Conservation (phyloP, 1,139 yeast species). For the Geotrichum klebahnii region DNA sequence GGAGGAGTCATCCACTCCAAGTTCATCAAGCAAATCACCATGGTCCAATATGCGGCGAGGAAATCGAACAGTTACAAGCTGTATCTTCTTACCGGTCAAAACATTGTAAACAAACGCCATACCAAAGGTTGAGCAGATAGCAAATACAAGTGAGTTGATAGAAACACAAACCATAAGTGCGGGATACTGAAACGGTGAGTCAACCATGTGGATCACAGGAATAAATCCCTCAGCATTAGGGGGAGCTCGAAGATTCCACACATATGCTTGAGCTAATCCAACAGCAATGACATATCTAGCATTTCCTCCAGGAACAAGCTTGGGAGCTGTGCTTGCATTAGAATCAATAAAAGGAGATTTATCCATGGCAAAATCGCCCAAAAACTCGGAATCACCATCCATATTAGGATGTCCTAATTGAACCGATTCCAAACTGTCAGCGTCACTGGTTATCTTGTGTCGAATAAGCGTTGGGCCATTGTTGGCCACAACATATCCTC, state of each 20-base stretch:
- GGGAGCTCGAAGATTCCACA: constrained; percentile 44
- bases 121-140: constrained; percentile 64
- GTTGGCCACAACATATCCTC: constrained; percentile 26
- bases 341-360: constrained; percentile 15
- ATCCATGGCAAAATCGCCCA: constrained; percentile 25
- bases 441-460: constrained; percentile 5
- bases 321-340: constrained; percentile 13
- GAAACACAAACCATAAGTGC: constrained; percentile 44
- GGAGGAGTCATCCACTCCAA: neutral
- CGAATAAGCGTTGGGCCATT: constrained; percentile 11
- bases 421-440: neutral
- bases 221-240: constrained; percentile 29
- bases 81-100: constrained; percentile 52
- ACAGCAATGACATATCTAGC: constrained; percentile 32
- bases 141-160: constrained; percentile 45
- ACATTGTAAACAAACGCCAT: constrained; percentile 59
- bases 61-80: constrained; percentile 14
- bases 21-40: constrained; percentile 40
- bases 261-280: constrained; percentile 31
- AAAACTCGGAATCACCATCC: neutral
- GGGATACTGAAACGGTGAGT: constrained; percentile 32
- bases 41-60: constrained; percentile 22
- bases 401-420: constrained; percentile 1
- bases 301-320: constrained; percentile 17
- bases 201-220: constrained; percentile 32